Conservation (phyloP, 768 basidiomycete genomes). For the Suillus plorans region DNA sequence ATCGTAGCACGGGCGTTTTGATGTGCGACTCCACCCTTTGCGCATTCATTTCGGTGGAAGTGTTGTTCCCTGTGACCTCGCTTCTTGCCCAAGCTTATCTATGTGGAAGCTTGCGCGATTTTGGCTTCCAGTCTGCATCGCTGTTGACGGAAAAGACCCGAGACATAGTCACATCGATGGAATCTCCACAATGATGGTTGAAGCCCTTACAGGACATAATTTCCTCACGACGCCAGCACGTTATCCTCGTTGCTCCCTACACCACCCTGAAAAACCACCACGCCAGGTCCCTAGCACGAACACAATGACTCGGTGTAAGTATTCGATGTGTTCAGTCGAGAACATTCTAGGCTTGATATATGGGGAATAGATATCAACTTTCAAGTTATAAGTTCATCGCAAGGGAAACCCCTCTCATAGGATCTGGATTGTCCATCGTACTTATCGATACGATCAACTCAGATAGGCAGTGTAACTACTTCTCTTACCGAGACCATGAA, state of each 20-base stretch:
- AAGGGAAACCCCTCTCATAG: neutral
- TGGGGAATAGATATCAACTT: neutral
- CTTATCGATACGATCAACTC: neutral
- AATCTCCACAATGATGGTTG: neutral
- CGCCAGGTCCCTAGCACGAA: neutral
- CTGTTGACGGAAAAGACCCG: neutral
- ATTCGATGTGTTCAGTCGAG: neutral
- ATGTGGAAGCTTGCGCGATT: constrained; percentile 15
- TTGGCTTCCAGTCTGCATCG: constrained; percentile 17
- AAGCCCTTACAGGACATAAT: neutral
- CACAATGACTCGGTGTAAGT: neutral
- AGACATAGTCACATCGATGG: neutral
- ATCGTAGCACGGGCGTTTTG: constrained; percentile 17
- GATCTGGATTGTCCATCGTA: neutral
- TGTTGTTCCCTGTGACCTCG: constrained; percentile 11
- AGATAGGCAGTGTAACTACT: neutral
- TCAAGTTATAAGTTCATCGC: neutral
- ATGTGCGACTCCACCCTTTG: constrained; percentile 6
- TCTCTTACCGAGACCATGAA: neutral
- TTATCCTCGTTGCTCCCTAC: neutral
- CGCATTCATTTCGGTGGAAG: constrained; percentile 18
- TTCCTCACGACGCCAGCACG: neutral
- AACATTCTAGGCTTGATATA: neutral
- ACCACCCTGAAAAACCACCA: neutral
- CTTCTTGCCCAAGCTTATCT: constrained; percentile 8